phyloP scores from a whole-genome alignment of 2,329 filamentous ascomycete species.

The Chaetomium olivaceum region DNA sequence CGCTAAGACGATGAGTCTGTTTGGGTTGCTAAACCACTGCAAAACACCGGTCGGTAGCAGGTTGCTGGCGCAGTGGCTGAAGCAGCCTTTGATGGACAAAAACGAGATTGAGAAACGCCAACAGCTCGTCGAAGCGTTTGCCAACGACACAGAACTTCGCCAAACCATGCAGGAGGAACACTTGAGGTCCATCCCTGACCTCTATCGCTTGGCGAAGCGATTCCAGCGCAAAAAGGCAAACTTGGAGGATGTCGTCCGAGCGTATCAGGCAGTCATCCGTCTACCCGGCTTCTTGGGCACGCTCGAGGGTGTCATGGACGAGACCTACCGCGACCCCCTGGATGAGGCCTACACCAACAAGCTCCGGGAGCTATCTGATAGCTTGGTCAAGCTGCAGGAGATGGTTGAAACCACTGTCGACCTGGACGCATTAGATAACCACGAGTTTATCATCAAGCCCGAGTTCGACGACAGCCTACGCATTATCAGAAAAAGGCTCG shows the following conservation, averaged over 20 bases:
- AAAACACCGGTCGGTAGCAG: conserved; percentile 93
- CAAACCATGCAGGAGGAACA: conserved; percentile 98
- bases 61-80: conserved; percentile 91
- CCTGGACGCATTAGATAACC: conserved; percentile 89
- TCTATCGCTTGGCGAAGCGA: conserved; percentile 90
- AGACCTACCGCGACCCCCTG: conserved; percentile 82
- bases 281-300: conserved; percentile 87
- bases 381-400: conserved; percentile 82
- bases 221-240: conserved; percentile 91
- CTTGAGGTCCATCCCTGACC: conserved; percentile 85
- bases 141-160: conserved; percentile 85
- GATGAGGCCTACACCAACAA: conserved; percentile 86
- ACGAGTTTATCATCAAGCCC: conserved; percentile 98
- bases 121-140: conserved; percentile 92
- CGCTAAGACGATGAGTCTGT: conserved; percentile 96
- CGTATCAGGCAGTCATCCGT: conserved; percentile 91
- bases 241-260: conserved; percentile 90
- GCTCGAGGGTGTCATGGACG: conserved; percentile 92
- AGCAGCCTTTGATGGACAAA: conserved; percentile 93
- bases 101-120: conserved; percentile 87
- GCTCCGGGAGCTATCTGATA: conserved; percentile 72
- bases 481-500: conserved; percentile 87
- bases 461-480: conserved; percentile 90
- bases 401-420: conserved; percentile 99
- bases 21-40: conserved; percentile 92